Evolutionary conservation across 768 basidiomycete genomes (phyloP).

Genomic region (Chlorophyllum brunneum): DNA sequence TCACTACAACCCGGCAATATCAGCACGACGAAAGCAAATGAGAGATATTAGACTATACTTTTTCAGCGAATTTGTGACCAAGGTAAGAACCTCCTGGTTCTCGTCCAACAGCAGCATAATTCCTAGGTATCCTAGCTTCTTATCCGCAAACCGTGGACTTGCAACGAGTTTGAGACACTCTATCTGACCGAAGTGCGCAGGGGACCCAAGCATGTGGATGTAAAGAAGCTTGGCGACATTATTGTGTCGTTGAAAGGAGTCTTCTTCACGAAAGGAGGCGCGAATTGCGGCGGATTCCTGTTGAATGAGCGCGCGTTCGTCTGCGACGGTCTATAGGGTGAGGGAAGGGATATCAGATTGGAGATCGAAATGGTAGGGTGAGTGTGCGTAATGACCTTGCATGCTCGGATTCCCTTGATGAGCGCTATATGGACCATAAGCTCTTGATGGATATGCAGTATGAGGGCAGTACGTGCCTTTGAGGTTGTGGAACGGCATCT

Average conservation of each 20-base stretch:
- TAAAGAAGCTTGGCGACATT: constrained; percentile 98
- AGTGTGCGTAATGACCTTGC: constrained; percentile 61
- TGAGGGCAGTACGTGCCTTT: constrained; percentile 51
- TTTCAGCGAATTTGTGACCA: constrained; percentile 97
- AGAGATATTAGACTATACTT: constrained; percentile 55
- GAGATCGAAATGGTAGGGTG: constrained; percentile 3
- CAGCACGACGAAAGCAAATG: constrained; percentile 11
- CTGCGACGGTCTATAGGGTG: constrained; percentile 82
- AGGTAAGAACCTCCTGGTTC: constrained; percentile 93
- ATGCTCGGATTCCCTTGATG: constrained; percentile 96
- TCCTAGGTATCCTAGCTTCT: constrained; percentile 92
- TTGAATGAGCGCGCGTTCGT: constrained; percentile 95
- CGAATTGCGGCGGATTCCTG: constrained; percentile 97
- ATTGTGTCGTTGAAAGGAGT: constrained; percentile 91
- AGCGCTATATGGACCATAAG: constrained; percentile 56
- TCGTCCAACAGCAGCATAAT: constrained; percentile 98
- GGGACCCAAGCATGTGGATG: constrained; percentile 98
- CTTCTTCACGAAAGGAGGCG: constrained; percentile 96
- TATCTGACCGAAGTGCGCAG: constrained; percentile 99
- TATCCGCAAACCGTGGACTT: constrained; percentile 93
- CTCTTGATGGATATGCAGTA: too few species aligned
- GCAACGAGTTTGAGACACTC: constrained; percentile 94
- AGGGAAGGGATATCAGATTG: constrained; percentile 16
- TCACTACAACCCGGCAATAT: constrained; percentile 54
- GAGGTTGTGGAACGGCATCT: constrained; percentile 85